Evolutionary conservation across 2,329 filamentous ascomycete genomes (phyloP), one percentile per base, ranked within the genome.

Genomic region (Diplocarpon rosae): DNA sequence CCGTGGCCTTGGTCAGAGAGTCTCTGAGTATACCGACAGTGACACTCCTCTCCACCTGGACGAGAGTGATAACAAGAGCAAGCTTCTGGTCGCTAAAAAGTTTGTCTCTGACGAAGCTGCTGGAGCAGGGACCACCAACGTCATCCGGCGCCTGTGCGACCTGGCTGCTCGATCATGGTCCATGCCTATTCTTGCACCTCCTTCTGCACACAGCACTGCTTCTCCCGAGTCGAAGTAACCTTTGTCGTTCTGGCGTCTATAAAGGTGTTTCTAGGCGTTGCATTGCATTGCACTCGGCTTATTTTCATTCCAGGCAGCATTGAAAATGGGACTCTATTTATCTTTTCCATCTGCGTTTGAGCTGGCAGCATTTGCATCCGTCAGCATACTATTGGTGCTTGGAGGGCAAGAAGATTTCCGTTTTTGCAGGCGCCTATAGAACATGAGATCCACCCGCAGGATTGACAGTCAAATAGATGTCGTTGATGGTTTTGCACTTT

Each of bases 101-200:
- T 85, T 85, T 56, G 73, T 86, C 24, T 70, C 76, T 47, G 72
- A 80, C 49, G 78, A 85, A 58, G 72, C 78, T 8, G 69, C 72
- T 43, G 72, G 74, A 11, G 77, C 78, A n/a, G 81, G 80, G n/a
- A 84, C 80, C 1, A 85, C 78, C 1, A 84, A 85, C 50, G 78
- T 85, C 38, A 76, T 83, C 42, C 76, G 82, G 49, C 73, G 80
- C n/a, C 69, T 86, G 44, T 76, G 79, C 53, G 78, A 82, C 48
- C 73, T 86, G 60, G 80, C 79, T 3, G 68, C 73, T 20, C 69
- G 76, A 49, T 56, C 59, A 32, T 62, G 60, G 60, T 43, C 42
- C 27, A 27, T 40, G 30, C 39, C 54, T n/a, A 45, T 39, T 27
- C 31, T 47, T 27, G 32, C 53, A 37, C 33, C 46, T 39, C 32